Percentiles rank a stretch among this genome's conserved stretches.
These are phyloP conservation scores for Lipomyces anomalus DNA, from an alignment of 805 yeast genomes.

Conservation along the genomic window DNA sequence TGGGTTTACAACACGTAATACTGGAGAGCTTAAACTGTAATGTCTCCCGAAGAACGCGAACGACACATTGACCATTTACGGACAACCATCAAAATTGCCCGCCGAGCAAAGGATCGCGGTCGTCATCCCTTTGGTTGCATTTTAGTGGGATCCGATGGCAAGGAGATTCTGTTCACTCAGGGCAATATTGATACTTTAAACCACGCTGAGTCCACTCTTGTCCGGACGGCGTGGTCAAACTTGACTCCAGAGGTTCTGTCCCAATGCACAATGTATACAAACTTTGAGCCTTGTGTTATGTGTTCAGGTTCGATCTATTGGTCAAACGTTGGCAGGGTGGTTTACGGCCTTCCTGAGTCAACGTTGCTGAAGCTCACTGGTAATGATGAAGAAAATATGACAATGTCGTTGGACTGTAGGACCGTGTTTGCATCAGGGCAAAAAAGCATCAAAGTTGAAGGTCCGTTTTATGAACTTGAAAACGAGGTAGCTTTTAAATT, in stretches of 20 bases:
- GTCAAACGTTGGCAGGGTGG: conserved; percentile 2
- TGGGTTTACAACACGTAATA: no score
- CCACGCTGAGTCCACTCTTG: background rate
- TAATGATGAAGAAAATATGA: background rate
- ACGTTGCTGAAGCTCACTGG: background rate
- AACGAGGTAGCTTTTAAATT: no score
- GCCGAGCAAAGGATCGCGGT: background rate
- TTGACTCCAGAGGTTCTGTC: background rate
- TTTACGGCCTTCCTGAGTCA: conserved; percentile 1
- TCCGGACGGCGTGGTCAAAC: background rate
- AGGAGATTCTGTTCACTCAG: background rate
- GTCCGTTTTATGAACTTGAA: background rate
- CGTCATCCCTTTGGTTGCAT: background rate
- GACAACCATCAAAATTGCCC: background rate
- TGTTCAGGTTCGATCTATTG: conserved; percentile 2
- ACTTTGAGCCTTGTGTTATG: conserved; percentile 4
- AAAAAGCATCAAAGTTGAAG: background rate
- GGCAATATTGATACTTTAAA: background rate
- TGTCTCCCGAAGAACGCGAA: background rate
- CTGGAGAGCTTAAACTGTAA: no score
- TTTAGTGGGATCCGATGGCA: background rate
- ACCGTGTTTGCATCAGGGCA: background rate
- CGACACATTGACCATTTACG: background rate
- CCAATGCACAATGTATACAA: conserved; percentile 1
- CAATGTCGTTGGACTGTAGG: background rate